Evolutionary conservation across 257 asterid species (phyloP), one percentile per base, ranked within the genome.

Genomic region (Solanum etuberosum): DNA sequence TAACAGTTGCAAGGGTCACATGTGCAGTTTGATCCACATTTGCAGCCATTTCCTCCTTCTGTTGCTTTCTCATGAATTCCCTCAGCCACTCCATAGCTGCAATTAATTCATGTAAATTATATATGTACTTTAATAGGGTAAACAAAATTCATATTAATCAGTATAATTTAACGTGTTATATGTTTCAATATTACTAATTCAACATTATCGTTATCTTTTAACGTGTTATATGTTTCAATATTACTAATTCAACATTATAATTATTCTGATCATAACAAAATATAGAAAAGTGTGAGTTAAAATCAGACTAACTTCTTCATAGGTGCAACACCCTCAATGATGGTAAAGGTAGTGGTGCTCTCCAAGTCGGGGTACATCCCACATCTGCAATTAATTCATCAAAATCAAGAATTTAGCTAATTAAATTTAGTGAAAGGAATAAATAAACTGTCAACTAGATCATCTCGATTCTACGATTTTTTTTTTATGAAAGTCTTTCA

Each of bases 1-100:
- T 86, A 91, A 76, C 91, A 91, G 81, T 48, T 91, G 89, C 92
- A 91, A 54, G 92, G 92, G 68, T 91, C 89, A 51, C 92, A 91
- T 2, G 8, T 61, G 90, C 91, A 89, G 89, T 59, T 91, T 21
- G 89, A 1, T 86, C 92, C 93, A 70, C 93, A 88, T 86, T 89
- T 89, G 93, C 93, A 91, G 32, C 21, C 86, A 80, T 91, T 73
- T 11, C 90, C 90, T 83, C 91, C 91, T 87, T 91, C 93, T 15
- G 89, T 87, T 59, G 90, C 91, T 74, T 89, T 91, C 37, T 86
- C 48, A 77, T 85, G 89, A 23, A 90, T 84, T 42, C 76, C 91
- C 85, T 88, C 88, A 9, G 35, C 40, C 4, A 20, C 38, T 23
- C 57, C 83, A 10, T 46, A 80, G 85, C 85, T 80, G 68, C 43